These are phyloP conservation scores for Priceomyces castillae DNA, from an alignment of 805 yeast genomes.

Conservation along the genomic window DNA sequence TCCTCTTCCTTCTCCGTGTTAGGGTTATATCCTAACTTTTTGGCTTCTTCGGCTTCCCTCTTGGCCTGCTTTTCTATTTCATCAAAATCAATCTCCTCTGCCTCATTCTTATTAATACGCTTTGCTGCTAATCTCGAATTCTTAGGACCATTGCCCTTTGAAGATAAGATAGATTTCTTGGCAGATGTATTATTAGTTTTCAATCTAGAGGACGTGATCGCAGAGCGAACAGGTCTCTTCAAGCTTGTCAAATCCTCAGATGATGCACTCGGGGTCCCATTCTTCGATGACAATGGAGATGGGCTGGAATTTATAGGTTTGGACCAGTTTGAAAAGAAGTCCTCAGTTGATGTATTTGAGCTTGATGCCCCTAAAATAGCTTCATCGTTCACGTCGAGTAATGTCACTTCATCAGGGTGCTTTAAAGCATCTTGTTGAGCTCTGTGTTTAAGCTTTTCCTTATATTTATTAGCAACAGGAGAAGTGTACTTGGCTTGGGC, in stretches of 20 bases:
- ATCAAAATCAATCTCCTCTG: slow-evolving; percentile 54
- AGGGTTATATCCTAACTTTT: slow-evolving; percentile 52
- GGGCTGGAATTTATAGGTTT: slow-evolving; percentile 62
- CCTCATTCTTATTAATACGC: slow-evolving; percentile 44
- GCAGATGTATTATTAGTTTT: slow-evolving; percentile 14
- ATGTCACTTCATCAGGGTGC: slow-evolving; percentile 71
- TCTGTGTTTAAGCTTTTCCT: slow-evolving; percentile 71
- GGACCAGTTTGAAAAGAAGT: slow-evolving; percentile 89
- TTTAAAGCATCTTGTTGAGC: slow-evolving; percentile 62
- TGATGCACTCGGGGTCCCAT: slow-evolving; percentile 42
- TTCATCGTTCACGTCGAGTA: slow-evolving; percentile 46
- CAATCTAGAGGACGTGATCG: slow-evolving; percentile 16
- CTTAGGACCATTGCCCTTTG: slow-evolving; percentile 52
- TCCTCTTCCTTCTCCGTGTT: slow-evolving; percentile 17
- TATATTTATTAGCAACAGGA: slow-evolving; percentile 74
- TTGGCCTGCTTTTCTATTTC: slow-evolving; percentile 74
- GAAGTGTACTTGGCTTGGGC: slow-evolving; percentile 79
- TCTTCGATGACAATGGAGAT: slow-evolving; percentile 48
- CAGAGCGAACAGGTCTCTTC: slow-evolving; percentile 19
- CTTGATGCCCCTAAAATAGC: slow-evolving; percentile 26
- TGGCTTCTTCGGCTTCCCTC: slow-evolving; percentile 72
- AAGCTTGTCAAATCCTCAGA: slow-evolving; percentile 32
- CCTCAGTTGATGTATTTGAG: slow-evolving; percentile 58
- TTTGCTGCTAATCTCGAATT: slow-evolving; percentile 57
- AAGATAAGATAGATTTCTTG: slow-evolving; percentile 43